Base-by-base conservation (phyloP, 1,284 basidiomycete species). In the Rhodotorula glutinis region DNA sequence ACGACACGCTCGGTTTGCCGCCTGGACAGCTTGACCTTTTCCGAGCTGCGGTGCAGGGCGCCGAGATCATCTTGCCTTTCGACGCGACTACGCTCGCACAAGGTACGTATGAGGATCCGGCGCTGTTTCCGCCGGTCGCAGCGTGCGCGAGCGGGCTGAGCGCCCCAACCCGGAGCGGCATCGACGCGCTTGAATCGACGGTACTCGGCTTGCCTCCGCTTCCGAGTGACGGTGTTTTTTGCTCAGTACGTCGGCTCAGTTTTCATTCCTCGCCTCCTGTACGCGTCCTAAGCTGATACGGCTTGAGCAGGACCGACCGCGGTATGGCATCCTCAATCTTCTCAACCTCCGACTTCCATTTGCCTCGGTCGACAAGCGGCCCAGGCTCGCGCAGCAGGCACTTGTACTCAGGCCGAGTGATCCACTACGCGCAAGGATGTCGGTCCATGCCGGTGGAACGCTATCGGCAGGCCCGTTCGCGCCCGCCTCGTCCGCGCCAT, bases 281-380 rank as follows among this genome's bases (percentile, higher is more conserved):
- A n/a, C n/a, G n/a, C n/a, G n/a, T n/a, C n/a, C 33, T 38, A 11
- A 38, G 7, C 7, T 38, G 33, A 38, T 38, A 11, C 33, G 7
- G 11, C 7, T 38, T 11, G 33, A 38, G 51, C 43, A 63, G 59
- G 49, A 54, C 29, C 64, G 72, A 8, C 72, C 72, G 2, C 2
- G 66, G 7, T 69, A 74, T 57, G 72, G 70, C 41, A 5, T 60
- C 8, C 40, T 72, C 38, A 65, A 74, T 57, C 29, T 70, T 2
- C 60, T 72, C 41, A 30, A 60, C 27, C 66, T 72, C 11, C 53
- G 51, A 1, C 47, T 61, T 2, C 66, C 69, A 14, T 69, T 63
- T 29, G 25, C 56, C 14, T 57, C 55, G 0, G 49, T 60, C 49
- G 55, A 64, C 57, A 19, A 53, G 19, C 60, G 66, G 7, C 25